Percentiles rank a stretch among this genome's conserved stretches.
phyloP scores from a whole-genome alignment of 202 grass and related monocot species.

The Zoysia matrella region DNA sequence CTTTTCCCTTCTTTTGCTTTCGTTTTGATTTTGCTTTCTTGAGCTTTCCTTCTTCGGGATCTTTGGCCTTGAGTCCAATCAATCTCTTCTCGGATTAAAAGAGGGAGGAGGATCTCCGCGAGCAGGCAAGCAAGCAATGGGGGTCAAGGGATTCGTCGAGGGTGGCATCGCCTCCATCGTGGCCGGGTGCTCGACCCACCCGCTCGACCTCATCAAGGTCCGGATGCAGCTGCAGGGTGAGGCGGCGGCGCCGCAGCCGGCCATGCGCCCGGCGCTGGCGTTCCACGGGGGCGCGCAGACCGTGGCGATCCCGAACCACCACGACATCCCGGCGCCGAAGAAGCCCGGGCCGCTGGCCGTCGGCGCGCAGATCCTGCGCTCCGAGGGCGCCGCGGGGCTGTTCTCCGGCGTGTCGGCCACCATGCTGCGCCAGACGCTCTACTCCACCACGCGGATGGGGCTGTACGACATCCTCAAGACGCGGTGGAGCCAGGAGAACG shows the following conservation, averaged over 20 bases:
- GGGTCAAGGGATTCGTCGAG: constrained; percentile 77
- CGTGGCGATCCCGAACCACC: constrained; percentile 46
- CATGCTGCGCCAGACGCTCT: constrained; percentile 92
- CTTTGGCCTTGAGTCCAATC: background rate
- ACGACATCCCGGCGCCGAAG: constrained; percentile 19
- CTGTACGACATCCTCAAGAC: constrained; percentile 98
- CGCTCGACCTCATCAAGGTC: constrained; percentile 95
- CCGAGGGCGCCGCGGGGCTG: constrained; percentile 73
- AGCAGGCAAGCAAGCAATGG: constrained; percentile 13
- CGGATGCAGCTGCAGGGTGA: constrained; percentile 98
- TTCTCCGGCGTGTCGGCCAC: constrained; percentile 92
- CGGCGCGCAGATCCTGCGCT: constrained; percentile 88
- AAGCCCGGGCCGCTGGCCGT: constrained; percentile 83
- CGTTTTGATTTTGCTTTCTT: background rate
- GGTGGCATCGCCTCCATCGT: constrained; percentile 94
- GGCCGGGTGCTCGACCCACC: constrained; percentile 93
- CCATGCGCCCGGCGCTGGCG: constrained; percentile 68
- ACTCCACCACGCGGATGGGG: constrained; percentile 98
- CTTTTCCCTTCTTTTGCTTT: background rate
- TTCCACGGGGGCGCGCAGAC: constrained; percentile 50
- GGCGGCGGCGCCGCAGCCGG: constrained; percentile 23
- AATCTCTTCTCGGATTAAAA: background rate
- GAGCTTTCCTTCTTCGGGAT: constrained; percentile 13
- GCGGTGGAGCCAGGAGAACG: constrained; percentile 66
- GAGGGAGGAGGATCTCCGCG: background rate